A percentile compares a stretch with the other conserved stretches of the same genome.
Evolutionary conservation across 2,329 filamentous ascomycete genomes (phyloP).

Genomic region (Colletotrichum sp.): DNA sequence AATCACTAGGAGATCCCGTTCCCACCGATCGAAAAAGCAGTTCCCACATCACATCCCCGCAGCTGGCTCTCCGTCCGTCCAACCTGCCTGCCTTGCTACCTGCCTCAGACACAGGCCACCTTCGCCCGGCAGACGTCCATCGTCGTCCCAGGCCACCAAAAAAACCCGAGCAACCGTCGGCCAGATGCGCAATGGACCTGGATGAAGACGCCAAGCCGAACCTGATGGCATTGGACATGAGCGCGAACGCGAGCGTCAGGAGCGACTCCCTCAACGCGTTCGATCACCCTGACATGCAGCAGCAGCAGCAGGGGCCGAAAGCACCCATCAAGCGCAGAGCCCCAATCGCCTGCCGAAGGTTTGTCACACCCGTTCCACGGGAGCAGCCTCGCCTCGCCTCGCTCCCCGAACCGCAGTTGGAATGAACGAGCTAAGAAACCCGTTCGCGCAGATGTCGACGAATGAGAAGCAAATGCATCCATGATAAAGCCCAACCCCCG

Average conservation of each 20-base stretch:
- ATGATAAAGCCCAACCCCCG: conserved; percentile 52
- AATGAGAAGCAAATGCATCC: conserved; percentile 61
- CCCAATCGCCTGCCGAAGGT: conserved; percentile 60
- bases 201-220: conserved; percentile 20
- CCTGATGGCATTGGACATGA: conserved; percentile 4
- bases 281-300: neutral
- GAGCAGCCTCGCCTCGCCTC: neutral
- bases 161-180: neutral
- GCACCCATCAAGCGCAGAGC: conserved; percentile 51
- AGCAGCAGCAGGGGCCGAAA: conserved; percentile 5
- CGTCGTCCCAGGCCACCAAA: neutral
- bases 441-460: conserved; percentile 53
- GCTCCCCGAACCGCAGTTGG: neutral
- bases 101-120: neutral
- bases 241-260: conserved; percentile 2
- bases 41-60: conserved; percentile 2
- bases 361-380: conserved; percentile 23
- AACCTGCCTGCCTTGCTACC: neutral
- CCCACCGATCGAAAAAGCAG: neutral
- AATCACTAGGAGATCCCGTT: neutral
- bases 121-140: neutral
- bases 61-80: neutral
- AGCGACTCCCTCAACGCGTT: neutral
- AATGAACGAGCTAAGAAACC: neutral
- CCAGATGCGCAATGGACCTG: conserved; percentile 14